Evolutionary conservation across 2,329 filamentous ascomycete genomes (phyloP), one percentile per base, ranked within the genome.

Genomic region (Ascochyta rabiei): DNA sequence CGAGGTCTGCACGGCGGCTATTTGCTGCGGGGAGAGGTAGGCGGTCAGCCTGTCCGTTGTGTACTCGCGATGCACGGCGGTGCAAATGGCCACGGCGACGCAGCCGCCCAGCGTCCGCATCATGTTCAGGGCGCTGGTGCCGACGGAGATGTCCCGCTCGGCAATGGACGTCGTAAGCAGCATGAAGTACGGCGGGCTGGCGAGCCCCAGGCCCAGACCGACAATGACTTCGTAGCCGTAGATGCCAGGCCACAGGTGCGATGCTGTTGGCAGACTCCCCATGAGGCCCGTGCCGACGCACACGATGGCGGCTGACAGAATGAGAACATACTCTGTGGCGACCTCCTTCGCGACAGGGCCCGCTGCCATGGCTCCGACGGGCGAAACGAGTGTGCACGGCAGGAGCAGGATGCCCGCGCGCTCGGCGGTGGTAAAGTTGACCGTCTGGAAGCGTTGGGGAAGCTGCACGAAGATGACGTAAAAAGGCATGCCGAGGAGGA

Each of bases 401-500:
- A 72, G 59, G 5, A 73, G 63, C 16, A 70, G 59, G 4, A 72
- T 70, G 3, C 69, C 70, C 2, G 71, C 63, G 21, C 65, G 61
- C 34, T 70, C 68, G 16, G 71, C 69, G 31, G 59, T 68, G 6
- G 60, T 69, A 31, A 67, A 62, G 24, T 73, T 72, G 8, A 71
- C 70, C 15, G 49, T 60, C 48, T 73, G 71, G 31, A 72, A 73
- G 45, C 70, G 71, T 45, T 72, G 69, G 0, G 70, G 71, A 19
- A 72, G 59, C 30, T 71, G 67, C 8, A 72, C 66, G 42, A 72
- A 67, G 7, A 64, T 57, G 18, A 63, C 62, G 23, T 65, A 68
- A 49, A 68, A 72, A 0, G 69, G 66, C 60, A 72, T 63, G 4
- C 69, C 70, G 7, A 67, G 48, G 6, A 73, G 62, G 31, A 71